A percentile compares a stretch with the other conserved stretches of the same genome.
phyloP scores from a whole-genome alignment of 495 filamentous ascomycete species.

The Daldinia concentrica region DNA sequence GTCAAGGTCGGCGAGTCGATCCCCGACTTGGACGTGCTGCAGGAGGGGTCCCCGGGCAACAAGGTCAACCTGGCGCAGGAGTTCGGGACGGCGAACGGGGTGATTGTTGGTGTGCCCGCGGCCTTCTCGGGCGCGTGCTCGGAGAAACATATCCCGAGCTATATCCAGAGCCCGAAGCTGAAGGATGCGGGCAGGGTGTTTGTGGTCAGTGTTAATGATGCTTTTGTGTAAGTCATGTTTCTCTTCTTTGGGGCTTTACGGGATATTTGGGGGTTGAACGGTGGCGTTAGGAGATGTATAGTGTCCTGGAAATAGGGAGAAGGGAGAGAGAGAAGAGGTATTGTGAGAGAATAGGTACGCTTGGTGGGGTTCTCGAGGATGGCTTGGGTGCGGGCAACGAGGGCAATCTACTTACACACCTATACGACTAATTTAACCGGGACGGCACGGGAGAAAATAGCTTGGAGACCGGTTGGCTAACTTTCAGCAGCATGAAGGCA shows the following conservation, averaged over 20 bases:
- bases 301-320: background rate
- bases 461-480: background rate
- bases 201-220: slow-evolving; percentile 92
- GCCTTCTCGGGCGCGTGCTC: slow-evolving; percentile 89
- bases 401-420: background rate
- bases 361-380: background rate
- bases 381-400: background rate
- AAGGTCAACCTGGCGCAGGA: slow-evolving; percentile 86
- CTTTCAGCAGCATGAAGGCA: slow-evolving; percentile 75
- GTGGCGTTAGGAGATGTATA: background rate
- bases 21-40: slow-evolving; percentile 67
- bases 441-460: background rate
- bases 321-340: background rate
- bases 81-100: slow-evolving; percentile 67
- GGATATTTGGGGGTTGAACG: background rate
- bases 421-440: background rate
- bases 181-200: slow-evolving; percentile 82
- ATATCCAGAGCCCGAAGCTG: slow-evolving; percentile 76
- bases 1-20: slow-evolving; percentile 70
- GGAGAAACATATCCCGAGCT: slow-evolving; percentile 80
- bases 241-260: background rate
- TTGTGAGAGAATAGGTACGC: background rate
- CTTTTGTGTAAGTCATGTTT: slow-evolving; percentile 79
- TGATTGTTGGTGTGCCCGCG: slow-evolving; percentile 91
- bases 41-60: slow-evolving; percentile 75